Evolutionary conservation across 192 early-diverging fungal species (phyloP).

Genomic region (Coemansia sp.): DNA sequence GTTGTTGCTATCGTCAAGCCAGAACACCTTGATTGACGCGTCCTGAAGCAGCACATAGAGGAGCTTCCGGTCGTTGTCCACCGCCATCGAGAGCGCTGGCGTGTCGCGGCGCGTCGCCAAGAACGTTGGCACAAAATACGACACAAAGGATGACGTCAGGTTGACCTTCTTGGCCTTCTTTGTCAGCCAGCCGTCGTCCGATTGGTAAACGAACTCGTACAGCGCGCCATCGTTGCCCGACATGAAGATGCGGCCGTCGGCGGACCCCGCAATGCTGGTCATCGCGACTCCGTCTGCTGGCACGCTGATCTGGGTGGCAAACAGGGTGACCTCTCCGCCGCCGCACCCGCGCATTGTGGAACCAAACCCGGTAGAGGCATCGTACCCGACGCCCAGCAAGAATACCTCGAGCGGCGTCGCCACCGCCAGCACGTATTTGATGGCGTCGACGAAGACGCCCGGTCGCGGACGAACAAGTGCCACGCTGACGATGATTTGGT

Average conservation of each 20-base stretch:
- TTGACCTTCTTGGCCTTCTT: conserved; percentile 74
- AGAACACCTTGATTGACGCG: conserved; percentile 69
- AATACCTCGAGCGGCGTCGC: conserved; percentile 85
- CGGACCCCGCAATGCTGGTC: conserved; percentile 73
- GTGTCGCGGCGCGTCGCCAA: conserved; percentile 39
- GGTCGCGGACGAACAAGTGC: conserved; percentile 72
- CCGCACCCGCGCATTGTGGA: conserved; percentile 1
- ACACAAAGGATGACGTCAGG: conserved; percentile 62
- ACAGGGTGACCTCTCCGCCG: conserved; percentile 68
- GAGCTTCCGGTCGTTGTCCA: conserved; percentile 65
- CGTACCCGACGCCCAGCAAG: conserved; percentile 70
- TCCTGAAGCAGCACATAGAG: conserved; percentile 72
- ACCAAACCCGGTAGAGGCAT: conserved; percentile 12
- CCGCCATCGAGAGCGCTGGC: conserved; percentile 62
- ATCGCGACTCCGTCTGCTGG: conserved; percentile 81
- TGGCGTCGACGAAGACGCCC: conserved; percentile 80
- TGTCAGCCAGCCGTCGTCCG: conserved; percentile 85
- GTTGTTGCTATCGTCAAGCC: conserved; percentile 50
- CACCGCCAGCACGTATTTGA: conserved; percentile 81
- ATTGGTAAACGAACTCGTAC: conserved; percentile 86
- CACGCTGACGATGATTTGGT: conserved; percentile 84
- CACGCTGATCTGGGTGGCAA: conserved; percentile 75
- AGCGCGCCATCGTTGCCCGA: conserved; percentile 80
- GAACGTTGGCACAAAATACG: conserved; percentile 74
- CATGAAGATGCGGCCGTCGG: conserved; percentile 87